Percentiles rank a stretch among this genome's conserved stretches.
Evolutionary conservation across 2,329 filamentous ascomycete species (phyloP).

Genomic region (Neonectria ditissima): DNA sequence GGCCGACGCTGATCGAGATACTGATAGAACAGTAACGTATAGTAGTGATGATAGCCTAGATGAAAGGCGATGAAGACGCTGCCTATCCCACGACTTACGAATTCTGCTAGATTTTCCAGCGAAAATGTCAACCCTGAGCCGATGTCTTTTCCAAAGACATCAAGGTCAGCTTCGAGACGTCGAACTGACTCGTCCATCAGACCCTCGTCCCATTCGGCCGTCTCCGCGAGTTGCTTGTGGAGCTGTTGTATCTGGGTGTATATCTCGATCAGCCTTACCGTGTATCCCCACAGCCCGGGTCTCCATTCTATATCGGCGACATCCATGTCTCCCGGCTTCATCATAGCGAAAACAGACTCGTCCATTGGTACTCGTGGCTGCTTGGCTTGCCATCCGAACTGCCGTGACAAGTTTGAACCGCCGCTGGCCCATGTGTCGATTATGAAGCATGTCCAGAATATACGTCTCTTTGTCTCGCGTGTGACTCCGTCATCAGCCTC

Average conservation of each 20-base stretch:
- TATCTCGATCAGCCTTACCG: conserved; percentile 48
- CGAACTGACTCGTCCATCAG: conserved; percentile 39
- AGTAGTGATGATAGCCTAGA: conserved; percentile 51
- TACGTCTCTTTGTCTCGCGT: conserved; percentile 47
- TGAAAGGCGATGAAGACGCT: conserved; percentile 51
- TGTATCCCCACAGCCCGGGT: conserved; percentile 49
- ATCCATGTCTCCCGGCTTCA: conserved; percentile 41
- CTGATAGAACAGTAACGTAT: conserved; percentile 49
- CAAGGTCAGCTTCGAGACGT: conserved; percentile 36
- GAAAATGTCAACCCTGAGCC: conserved; percentile 38
- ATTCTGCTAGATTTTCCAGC: conserved; percentile 42
- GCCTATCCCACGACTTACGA: conserved; percentile 43
- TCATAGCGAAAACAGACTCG: conserved; percentile 39
- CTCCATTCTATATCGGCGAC: conserved; percentile 34
- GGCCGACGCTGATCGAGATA: conserved; percentile 49
- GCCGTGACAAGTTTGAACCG: conserved; percentile 44
- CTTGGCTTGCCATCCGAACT: conserved; percentile 39
- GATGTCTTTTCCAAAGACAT: conserved; percentile 41
- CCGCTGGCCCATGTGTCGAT: conserved; percentile 51
- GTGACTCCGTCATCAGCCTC: conserved; percentile 41
- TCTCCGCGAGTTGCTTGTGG: conserved; percentile 45
- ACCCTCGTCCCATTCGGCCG: conserved; percentile 46
- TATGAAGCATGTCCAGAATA: conserved; percentile 51
- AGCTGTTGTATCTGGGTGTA: conserved; percentile 50
- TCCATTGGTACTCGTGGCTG: conserved; percentile 46